phyloP scores from a whole-genome alignment of 163 green algal genomes.

The Scenedesmus sp. region DNA sequence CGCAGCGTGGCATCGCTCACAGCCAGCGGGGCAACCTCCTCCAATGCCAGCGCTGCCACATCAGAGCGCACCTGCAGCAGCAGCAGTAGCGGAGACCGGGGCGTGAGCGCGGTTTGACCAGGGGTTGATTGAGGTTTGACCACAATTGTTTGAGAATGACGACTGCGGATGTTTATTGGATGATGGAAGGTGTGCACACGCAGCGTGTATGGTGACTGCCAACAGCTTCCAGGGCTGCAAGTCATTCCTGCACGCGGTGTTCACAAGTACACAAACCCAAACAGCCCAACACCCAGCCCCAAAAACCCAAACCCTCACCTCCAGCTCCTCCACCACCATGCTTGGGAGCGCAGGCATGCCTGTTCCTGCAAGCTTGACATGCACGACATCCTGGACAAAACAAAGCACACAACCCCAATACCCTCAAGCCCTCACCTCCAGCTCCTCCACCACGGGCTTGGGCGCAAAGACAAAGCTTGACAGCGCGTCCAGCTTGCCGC shows the following conservation, averaged over 20 bases:
- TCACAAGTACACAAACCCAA: too few relatives aligned
- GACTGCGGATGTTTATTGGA: too few relatives aligned
- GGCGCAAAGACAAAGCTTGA: constrained; percentile 89
- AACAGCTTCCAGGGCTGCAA: too few relatives aligned
- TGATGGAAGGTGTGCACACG: neutral
- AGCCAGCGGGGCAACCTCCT: constrained; percentile 90
- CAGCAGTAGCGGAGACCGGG: neutral
- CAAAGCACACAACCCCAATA: neutral
- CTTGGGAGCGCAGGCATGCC: too few relatives aligned
- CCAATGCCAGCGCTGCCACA: constrained; percentile 92
- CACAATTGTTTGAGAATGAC: too few relatives aligned
- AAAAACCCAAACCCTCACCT: too few relatives aligned
- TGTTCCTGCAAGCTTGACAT: neutral
- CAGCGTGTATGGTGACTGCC: neutral
- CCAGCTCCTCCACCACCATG: too few relatives aligned
- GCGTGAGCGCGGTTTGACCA: neutral
- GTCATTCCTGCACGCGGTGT: too few relatives aligned
- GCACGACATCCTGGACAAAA: neutral
- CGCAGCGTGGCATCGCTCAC: constrained; percentile 75
- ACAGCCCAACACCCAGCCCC: too few relatives aligned
- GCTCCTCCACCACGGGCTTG: constrained; percentile 92
- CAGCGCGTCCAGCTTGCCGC: constrained; percentile 90
- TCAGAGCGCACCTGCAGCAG: constrained; percentile 71
- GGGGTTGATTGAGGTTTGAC: too few relatives aligned
- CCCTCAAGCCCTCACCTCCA: constrained; percentile 65